Evolutionary conservation across 2,329 filamentous ascomycete genomes (phyloP), one percentile per base, ranked within the genome.

Genomic region (Anthostomella pinea): DNA sequence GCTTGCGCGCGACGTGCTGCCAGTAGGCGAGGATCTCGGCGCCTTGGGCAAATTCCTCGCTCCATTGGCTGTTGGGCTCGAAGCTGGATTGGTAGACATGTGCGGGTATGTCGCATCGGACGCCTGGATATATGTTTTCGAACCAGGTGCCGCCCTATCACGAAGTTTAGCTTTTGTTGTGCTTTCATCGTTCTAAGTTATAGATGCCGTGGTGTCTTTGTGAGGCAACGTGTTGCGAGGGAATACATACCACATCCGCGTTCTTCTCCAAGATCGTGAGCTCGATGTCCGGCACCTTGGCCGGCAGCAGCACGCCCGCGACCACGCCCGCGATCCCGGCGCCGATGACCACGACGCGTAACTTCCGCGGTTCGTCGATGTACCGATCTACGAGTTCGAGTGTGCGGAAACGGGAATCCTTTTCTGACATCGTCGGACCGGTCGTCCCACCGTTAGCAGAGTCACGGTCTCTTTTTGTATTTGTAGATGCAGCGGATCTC

Each of bases 1-100:
- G 73, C 48, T 86, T 83, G 6, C 65, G 64, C 0, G 82, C 81
- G 3, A 84, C 58, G 0, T 59, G 58, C 48, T 83, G 71, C 79
- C 81, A 81, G 53, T 88, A 88, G 11, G 76, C 69, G 6, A 70
- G 64, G 40, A 88, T 87, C 56, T 88, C 84, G 4, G 64, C 56
- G 0, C 83, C 83, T 23, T 77, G 75, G 0, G 83, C 75, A 51
- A 85, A 87, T 41, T 80, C 70, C 48, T 85, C 79, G 0, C 71
- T 72, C 84, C 84, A 88, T 46, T 84, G 69, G 0, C 72, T 75
- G 38, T 87, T 87, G 1, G 81, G 80, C 6, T 70, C 68, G 55
- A 85, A 87, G 0, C 77, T 79, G 6, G 75, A 75, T 52, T 86
- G 82, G 49, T 87, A 87, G 14, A 82, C 79, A 54, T 85, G 79